Evolutionary conservation across 2,329 filamentous ascomycete genomes (phyloP), one percentile per base, ranked within the genome.

Genomic region (Ramichloridium luteum): DNA sequence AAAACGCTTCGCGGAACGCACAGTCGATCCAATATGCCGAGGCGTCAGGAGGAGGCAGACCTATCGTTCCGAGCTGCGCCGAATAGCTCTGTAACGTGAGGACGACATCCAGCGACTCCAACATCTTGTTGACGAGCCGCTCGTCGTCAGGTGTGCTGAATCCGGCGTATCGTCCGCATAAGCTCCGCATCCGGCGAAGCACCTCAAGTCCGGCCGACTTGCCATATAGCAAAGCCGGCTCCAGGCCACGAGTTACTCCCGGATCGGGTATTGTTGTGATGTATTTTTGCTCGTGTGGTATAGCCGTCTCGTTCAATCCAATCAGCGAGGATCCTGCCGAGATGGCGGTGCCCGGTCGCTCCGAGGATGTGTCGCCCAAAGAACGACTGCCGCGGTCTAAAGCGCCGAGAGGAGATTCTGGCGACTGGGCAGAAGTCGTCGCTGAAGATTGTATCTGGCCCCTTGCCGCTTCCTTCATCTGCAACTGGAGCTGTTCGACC

Each of bases 121-220:
- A 8, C 20, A 23, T 8, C 8, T n/a, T 23, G 20, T 23, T 23
- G 20, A 23, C n/a, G n/a, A 8, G 8, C n/a, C 8, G 20, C 8
- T 23, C 20, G 8, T 23, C 20, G 8, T 23, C 8, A 23, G 8
- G 20, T 8, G 8, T 23, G 8, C 8, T n/a, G 20, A 23, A 8
- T 8, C n/a, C 20, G n/a, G n/a, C 20, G n/a, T 23, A 23, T 8
- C 30, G 29, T 25, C 34, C 35, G 30, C 37, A 38, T 16, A 37
- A 35, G 22, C 37, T 40, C 25, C 28, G 37, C 8, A 42, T 31
- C 22, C 41, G 41, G 6, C 41, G 39, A 6, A 44, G 31, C 8
- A 44, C 16, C 23, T 44, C 41, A 10, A 36, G 30, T 4, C 41
- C 41, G 16, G 35, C 40, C 2, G 35, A 27, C 25, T 40, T 44